A percentile compares a stretch with the other conserved stretches of the same genome.
Conservation (phyloP, 2,329 filamentous ascomycete species). For the Aspergillus sp. region DNA sequence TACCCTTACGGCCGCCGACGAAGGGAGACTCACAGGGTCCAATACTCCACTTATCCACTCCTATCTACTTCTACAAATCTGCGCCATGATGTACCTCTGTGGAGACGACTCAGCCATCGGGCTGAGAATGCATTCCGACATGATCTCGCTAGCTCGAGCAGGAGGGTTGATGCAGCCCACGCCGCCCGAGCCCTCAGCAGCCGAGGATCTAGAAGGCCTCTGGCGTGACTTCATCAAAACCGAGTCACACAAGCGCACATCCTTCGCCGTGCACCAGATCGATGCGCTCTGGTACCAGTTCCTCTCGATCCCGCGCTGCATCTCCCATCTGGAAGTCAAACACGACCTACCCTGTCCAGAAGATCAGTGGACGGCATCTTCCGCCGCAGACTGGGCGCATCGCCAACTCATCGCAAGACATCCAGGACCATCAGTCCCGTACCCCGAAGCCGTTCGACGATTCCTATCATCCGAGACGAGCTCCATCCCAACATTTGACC, state of each 20-base stretch:
- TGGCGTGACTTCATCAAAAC: slow-evolving; percentile 40
- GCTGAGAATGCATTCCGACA: slow-evolving; percentile 41
- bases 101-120: slow-evolving; percentile 36
- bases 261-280: slow-evolving; percentile 45
- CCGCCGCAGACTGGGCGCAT: slow-evolving; percentile 33
- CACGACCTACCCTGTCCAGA: slow-evolving; percentile 44
- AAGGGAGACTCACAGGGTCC: slow-evolving; percentile 15
- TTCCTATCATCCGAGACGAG: slow-evolving; percentile 35
- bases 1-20: slow-evolving; percentile 21
- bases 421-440: slow-evolving; percentile 32
- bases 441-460: slow-evolving; percentile 38
- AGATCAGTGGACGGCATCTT: slow-evolving; percentile 39
- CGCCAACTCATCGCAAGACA: slow-evolving; percentile 13
- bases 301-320: slow-evolving; percentile 29
- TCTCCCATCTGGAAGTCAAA: slow-evolving; percentile 45
- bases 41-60: slow-evolving; percentile 36
- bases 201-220: slow-evolving; percentile 37
- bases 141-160: slow-evolving; percentile 41
- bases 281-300: slow-evolving; percentile 48
- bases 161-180: slow-evolving; percentile 37
- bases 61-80: slow-evolving; percentile 43
- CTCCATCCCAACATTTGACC: slow-evolving; percentile 37
- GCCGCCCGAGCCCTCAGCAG: slow-evolving; percentile 11
- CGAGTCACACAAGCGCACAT: slow-evolving; percentile 45
- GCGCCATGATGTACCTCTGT: slow-evolving; percentile 46